Evolutionary conservation across 2,329 filamentous ascomycete species (phyloP).

Genomic region (Lecanicillium sp.): DNA sequence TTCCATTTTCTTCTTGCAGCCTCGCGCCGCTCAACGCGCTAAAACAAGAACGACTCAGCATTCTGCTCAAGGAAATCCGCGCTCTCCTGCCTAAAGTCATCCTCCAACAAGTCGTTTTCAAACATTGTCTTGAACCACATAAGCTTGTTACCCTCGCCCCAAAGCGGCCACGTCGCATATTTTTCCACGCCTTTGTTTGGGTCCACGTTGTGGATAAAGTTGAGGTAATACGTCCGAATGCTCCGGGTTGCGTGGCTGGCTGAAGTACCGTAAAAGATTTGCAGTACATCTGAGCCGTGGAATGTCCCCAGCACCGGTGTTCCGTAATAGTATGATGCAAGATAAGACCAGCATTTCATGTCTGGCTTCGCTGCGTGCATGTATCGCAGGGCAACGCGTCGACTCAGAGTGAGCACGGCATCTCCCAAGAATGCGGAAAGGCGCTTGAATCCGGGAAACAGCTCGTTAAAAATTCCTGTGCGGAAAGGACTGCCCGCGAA

Average conservation of each 20-base stretch:
- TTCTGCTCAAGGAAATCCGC: too few relatives aligned
- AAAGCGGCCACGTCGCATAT: constrained; percentile 27
- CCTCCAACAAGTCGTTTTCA: constrained; percentile 21
- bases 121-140: constrained; percentile 33
- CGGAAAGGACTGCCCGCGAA: neutral
- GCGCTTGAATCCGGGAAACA: too few relatives aligned
- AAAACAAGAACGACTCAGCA: too few relatives aligned
- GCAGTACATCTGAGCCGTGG: constrained; percentile 62
- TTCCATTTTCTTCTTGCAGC: too few relatives aligned
- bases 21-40: too few relatives aligned
- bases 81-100: constrained; percentile 34
- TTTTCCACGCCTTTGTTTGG: constrained; percentile 50
- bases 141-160: constrained; percentile 36
- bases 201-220: constrained; percentile 62
- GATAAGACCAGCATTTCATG: too few relatives aligned
- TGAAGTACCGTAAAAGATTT: constrained; percentile 59
- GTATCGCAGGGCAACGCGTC: too few relatives aligned
- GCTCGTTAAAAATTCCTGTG: neutral
- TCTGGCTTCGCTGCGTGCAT: too few relatives aligned
- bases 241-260: constrained; percentile 54
- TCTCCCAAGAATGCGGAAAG: too few relatives aligned
- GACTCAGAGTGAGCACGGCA: too few relatives aligned
- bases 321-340: too few relatives aligned
- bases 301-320: too few relatives aligned
- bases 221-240: constrained; percentile 63